Evolutionary conservation across 306 rosid genomes (phyloP).

Genomic region (Medicago arabica): DNA sequence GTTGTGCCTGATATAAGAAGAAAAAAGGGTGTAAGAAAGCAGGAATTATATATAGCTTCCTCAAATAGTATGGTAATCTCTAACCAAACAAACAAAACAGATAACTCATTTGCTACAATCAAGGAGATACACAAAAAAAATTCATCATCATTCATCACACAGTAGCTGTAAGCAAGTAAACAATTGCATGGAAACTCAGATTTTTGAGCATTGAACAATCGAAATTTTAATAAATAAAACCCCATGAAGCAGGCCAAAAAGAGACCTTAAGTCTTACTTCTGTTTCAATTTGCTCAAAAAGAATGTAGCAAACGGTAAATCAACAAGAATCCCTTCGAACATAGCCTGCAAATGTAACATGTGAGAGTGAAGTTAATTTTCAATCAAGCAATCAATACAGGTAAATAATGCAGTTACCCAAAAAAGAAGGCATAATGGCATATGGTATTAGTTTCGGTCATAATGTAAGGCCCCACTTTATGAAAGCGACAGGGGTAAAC

Average conservation of each 20-base stretch:
- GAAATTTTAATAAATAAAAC: slow-evolving; percentile 24
- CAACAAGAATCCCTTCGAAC: slow-evolving; percentile 99
- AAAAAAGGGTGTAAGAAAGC: slow-evolving; percentile 28
- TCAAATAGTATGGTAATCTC: slow-evolving; percentile 26
- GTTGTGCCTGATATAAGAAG: slow-evolving; percentile 69
- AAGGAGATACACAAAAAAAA: slow-evolving; percentile 19
- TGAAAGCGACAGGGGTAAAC: neutral
- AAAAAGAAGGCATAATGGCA: slow-evolving; percentile 22
- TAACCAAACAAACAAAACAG: slow-evolving; percentile 16
- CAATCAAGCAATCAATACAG: slow-evolving; percentile 23
- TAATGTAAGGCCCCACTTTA: slow-evolving; percentile 27
- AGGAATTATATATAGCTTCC: slow-evolving; percentile 25
- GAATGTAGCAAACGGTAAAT: slow-evolving; percentile 96
- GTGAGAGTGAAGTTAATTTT: neutral
- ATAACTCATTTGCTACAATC: slow-evolving; percentile 6
- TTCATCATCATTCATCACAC: neutral
- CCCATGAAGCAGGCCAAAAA: slow-evolving; percentile 36
- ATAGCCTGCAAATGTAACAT: slow-evolving; percentile 71
- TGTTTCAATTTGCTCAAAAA: slow-evolving; percentile 95
- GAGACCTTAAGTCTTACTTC: slow-evolving; percentile 68
- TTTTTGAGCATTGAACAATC: slow-evolving; percentile 34
- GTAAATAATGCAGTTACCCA: neutral
- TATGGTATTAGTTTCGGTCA: slow-evolving; percentile 1
- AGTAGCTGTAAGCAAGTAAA: slow-evolving; percentile 26
- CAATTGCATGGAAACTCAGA: slow-evolving; percentile 13